A percentile compares a stretch with the other conserved stretches of the same genome.
phyloP scores from a whole-genome alignment of 176 grass and related monocot genomes.

The Elaeis guineensis region DNA sequence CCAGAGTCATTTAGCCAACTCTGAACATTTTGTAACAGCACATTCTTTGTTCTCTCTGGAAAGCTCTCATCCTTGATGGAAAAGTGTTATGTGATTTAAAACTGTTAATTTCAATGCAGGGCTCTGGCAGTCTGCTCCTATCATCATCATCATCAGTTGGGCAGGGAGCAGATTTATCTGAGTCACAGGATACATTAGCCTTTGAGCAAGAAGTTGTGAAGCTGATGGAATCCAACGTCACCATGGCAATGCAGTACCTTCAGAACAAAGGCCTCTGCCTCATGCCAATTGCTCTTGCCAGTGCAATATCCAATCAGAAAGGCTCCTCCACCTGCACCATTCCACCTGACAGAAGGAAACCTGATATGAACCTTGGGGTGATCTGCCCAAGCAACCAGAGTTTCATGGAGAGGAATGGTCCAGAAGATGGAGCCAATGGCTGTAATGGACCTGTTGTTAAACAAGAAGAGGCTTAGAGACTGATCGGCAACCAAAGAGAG shows the following conservation, averaged over 20 bases:
- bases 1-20: no score
- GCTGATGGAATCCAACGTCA: slow-evolving; percentile 26
- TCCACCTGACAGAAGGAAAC: slow-evolving; percentile 7
- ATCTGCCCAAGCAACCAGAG: neutral
- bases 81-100: no score
- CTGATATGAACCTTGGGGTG: neutral
- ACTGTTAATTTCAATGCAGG: neutral
- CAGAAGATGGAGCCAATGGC: slow-evolving; percentile 1
- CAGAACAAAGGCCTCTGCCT: slow-evolving; percentile 25
- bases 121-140: slow-evolving; percentile 6
- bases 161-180: neutral
- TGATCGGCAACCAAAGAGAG: neutral
- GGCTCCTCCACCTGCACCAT: slow-evolving; percentile 1
- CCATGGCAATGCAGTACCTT: slow-evolving; percentile 17
- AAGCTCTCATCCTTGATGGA: no score
- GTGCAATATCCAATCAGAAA: slow-evolving; percentile 26
- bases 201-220: slow-evolving; percentile 25
- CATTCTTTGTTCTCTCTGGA: no score
- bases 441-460: neutral
- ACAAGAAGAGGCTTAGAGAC: neutral
- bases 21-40: no score
- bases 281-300: slow-evolving; percentile 19
- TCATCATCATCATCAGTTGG: slow-evolving; percentile 3
- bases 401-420: neutral
- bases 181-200: slow-evolving; percentile 12